Percentiles rank a stretch among this genome's conserved stretches.
Evolutionary conservation across 768 basidiomycete genomes (phyloP).

Genomic region (Lyophyllum decastes): DNA sequence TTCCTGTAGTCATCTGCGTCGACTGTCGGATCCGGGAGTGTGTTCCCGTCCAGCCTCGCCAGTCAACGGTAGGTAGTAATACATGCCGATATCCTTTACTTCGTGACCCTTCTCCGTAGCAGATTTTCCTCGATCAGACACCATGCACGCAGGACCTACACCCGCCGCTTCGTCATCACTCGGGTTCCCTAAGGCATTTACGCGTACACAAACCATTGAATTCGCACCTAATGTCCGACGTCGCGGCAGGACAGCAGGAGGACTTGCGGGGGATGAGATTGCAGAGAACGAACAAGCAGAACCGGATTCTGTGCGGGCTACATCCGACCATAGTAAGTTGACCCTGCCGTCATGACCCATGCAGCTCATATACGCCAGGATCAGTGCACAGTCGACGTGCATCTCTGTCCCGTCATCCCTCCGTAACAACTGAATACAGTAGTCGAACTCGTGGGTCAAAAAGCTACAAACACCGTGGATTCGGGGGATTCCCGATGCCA

Average conservation of each 20-base stretch:
- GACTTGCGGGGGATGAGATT: slow-evolving; percentile 14
- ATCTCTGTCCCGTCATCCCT: slow-evolving; percentile 18
- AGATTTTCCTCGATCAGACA: slow-evolving; percentile 38
- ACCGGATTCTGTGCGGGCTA: slow-evolving; percentile 4
- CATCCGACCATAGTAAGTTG: slow-evolving; percentile 16
- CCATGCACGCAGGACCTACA: slow-evolving; percentile 22
- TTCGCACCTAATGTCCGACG: slow-evolving; percentile 35
- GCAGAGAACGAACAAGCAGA: slow-evolving; percentile 10
- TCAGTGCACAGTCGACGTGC: slow-evolving; percentile 18
- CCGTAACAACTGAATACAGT: slow-evolving; percentile 21
- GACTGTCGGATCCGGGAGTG: slow-evolving; percentile 38
- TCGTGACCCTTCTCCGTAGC: slow-evolving; percentile 19
- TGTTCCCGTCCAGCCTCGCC: slow-evolving; percentile 35
- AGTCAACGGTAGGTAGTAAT: slow-evolving; percentile 27
- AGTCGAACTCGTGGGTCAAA: slow-evolving; percentile 18
- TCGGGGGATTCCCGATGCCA: slow-evolving; percentile 80
- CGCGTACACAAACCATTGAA: slow-evolving; percentile 42
- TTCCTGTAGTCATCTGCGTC: slow-evolving; percentile 23
- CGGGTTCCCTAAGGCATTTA: slow-evolving; percentile 26
- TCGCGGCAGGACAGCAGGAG: slow-evolving; percentile 20
- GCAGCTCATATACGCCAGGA: slow-evolving; percentile 10
- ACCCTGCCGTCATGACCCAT: neutral
- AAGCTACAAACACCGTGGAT: slow-evolving; percentile 44
- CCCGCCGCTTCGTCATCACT: slow-evolving; percentile 4
- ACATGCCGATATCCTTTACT: neutral